A percentile compares a stretch with the other conserved stretches of the same genome.
Evolutionary conservation across 2,329 filamentous ascomycete genomes (phyloP).

Genomic region (Aspergillus niger): DNA sequence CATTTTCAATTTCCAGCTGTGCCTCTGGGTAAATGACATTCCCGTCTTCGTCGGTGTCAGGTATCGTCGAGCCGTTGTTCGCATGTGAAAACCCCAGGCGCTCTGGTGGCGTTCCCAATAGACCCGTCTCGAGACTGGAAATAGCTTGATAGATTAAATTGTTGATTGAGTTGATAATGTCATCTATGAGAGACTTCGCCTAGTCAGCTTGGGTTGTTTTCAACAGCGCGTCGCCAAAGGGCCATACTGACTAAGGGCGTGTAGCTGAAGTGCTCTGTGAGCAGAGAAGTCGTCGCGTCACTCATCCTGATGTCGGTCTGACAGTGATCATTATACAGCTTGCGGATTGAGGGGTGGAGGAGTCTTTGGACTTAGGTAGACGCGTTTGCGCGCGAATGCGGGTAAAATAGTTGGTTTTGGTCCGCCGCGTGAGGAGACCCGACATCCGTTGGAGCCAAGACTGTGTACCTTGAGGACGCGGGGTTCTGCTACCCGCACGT

Average conservation of each 20-base stretch:
- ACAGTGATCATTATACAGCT: conserved; percentile 13
- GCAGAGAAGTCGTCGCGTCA: conserved; percentile 58
- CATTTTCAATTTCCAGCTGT: conserved; percentile 79
- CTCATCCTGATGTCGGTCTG: conserved; percentile 38
- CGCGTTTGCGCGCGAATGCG: conserved; percentile 23
- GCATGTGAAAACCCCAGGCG: conserved; percentile 73
- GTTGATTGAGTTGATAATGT: conserved; percentile 96
- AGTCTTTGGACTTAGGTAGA: conserved; percentile 5
- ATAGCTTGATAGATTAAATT: conserved; percentile 88
- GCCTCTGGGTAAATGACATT: conserved; percentile 53
- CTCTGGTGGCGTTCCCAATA: conserved; percentile 71
- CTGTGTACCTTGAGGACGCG: neutral
- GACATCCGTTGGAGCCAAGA: conserved; percentile 6
- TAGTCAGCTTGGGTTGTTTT: conserved; percentile 18
- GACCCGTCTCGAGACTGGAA: conserved; percentile 80
- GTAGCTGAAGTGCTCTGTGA: conserved; percentile 95
- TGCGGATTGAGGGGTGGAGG: neutral
- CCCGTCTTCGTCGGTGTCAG: conserved; percentile 50
- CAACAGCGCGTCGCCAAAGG: neutral
- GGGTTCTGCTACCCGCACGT: too few relatives aligned
- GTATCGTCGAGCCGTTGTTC: conserved; percentile 49
- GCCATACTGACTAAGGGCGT: conserved; percentile 74
- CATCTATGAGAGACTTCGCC: conserved; percentile 83
- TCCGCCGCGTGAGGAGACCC: conserved; percentile 13
- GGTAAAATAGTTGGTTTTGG: neutral